These are phyloP conservation scores for Globisporangium uncinulatum DNA, from an alignment of 352 stramenopile species.

Conservation along the genomic window DNA sequence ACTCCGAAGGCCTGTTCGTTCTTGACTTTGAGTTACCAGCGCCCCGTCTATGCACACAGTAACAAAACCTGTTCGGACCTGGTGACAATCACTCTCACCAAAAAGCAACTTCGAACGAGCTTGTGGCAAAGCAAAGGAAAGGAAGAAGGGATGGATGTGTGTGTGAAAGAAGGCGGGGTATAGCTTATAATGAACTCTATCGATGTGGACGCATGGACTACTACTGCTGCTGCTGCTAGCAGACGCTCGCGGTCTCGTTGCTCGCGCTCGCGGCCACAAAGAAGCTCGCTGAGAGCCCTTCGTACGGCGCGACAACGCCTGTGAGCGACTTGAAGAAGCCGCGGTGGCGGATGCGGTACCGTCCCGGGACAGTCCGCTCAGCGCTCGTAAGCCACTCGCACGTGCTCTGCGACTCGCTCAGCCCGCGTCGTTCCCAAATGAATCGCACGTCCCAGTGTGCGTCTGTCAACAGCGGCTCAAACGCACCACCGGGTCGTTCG, in stretches of 20 bases:
- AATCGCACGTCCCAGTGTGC: slow-evolving; percentile 50
- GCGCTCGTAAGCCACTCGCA: slow-evolving; percentile 35
- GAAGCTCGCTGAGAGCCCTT: slow-evolving; percentile 10
- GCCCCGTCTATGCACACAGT: no score
- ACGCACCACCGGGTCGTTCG: slow-evolving; percentile 10
- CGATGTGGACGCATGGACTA: neutral
- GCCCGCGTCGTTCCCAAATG: slow-evolving; percentile 25
- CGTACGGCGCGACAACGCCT: slow-evolving; percentile 23
- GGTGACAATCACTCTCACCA: no score
- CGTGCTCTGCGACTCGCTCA: slow-evolving; percentile 32
- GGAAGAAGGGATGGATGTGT: no score
- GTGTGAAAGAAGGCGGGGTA: no score
- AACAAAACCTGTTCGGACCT: no score
- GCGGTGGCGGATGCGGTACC: slow-evolving; percentile 40
- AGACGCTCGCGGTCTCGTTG: slow-evolving; percentile 6
- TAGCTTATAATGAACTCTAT: no score
- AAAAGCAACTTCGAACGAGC: no score
- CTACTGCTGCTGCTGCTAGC: neutral
- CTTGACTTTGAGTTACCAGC: no score
- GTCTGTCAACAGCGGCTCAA: slow-evolving; percentile 36
- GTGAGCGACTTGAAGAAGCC: slow-evolving; percentile 35
- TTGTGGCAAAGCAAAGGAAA: no score
- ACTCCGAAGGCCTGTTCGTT: no score
- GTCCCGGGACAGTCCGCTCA: slow-evolving; percentile 25
- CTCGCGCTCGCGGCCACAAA: slow-evolving; percentile 4